These are phyloP conservation scores for Terana coerulea DNA, from an alignment of 768 basidiomycete genomes.

Conservation along the genomic window DNA sequence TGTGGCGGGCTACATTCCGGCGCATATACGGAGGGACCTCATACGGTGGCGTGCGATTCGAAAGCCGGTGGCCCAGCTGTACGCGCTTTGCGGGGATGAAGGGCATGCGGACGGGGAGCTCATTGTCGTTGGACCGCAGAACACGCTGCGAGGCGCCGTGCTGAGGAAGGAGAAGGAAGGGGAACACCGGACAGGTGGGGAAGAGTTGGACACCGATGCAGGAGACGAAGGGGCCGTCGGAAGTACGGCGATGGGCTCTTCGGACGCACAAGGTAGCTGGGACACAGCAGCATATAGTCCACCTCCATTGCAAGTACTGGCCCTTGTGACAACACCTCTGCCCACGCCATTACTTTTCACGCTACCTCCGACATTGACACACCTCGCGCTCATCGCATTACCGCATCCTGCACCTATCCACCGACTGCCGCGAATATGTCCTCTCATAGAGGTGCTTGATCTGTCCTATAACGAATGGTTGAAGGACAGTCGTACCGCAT, in stretches of 20 bases:
- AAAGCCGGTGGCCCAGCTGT: constrained; percentile 50
- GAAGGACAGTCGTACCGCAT: constrained; percentile 4
- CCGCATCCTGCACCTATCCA: constrained; percentile 46
- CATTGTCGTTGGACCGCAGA: constrained; percentile 55
- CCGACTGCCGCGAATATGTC: constrained; percentile 55
- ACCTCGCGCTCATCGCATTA: constrained; percentile 54
- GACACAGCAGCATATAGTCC: no score
- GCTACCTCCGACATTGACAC: constrained; percentile 63
- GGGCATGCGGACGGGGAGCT: constrained; percentile 62
- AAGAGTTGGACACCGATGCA: background rate
- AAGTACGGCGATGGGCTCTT: no score
- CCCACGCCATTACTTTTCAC: constrained; percentile 38
- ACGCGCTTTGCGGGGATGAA: constrained; percentile 44
- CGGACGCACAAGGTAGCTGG: no score
- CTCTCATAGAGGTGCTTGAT: constrained; percentile 59
- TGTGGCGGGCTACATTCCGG: constrained; percentile 48
- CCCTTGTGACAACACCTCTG: constrained; percentile 48
- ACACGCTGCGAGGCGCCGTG: constrained; percentile 42
- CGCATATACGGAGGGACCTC: constrained; percentile 55
- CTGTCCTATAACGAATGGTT: constrained; percentile 64
- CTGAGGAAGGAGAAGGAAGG: background rate
- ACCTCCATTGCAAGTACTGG: no score
- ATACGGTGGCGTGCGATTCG: constrained; percentile 57
- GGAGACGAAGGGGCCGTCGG: background rate
- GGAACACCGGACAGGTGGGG: background rate